A percentile compares a stretch with the other conserved stretches of the same genome.
These are phyloP conservation scores for Chloranthus sessilifolius DNA, from an alignment of 164 flowering plant genomes.

Conservation along the genomic window DNA sequence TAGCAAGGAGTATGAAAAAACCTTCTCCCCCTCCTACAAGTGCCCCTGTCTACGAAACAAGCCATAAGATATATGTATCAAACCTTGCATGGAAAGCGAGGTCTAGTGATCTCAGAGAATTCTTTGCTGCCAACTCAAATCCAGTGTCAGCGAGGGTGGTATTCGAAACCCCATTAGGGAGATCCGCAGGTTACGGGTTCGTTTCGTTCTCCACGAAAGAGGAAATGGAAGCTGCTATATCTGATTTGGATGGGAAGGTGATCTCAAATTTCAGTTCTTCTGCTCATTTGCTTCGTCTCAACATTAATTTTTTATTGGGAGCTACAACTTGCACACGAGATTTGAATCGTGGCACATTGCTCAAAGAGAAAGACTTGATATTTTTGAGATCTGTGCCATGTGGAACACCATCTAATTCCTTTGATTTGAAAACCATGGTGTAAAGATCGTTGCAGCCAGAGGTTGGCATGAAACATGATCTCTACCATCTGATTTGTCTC, in stretches of 20 bases:
- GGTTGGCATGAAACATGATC: too few species aligned
- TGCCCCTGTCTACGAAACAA: slow-evolving; percentile 46
- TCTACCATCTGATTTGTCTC: too few species aligned
- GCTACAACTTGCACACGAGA: too few species aligned
- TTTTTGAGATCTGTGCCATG: too few species aligned
- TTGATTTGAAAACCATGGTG: too few species aligned
- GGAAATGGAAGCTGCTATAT: slow-evolving; percentile 79
- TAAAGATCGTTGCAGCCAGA: too few species aligned
- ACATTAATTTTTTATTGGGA: too few species aligned
- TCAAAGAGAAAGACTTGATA: too few species aligned
- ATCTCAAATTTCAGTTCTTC: slow-evolving; percentile 7
- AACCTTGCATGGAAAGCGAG: slow-evolving; percentile 91
- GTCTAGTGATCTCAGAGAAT: slow-evolving; percentile 64
- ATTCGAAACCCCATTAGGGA: slow-evolving; percentile 55
- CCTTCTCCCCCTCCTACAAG: slow-evolving; percentile 44
- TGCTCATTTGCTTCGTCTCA: not conserved
- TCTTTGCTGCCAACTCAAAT: slow-evolving; percentile 46
- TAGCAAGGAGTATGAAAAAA: slow-evolving; percentile 61
- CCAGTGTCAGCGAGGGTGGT: slow-evolving; percentile 71
- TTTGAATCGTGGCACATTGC: too few species aligned
- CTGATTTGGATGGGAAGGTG: slow-evolving; percentile 80
- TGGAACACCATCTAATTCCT: too few species aligned
- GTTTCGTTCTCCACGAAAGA: slow-evolving; percentile 73
- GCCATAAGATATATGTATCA: slow-evolving; percentile 63
- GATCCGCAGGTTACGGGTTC: slow-evolving; percentile 86